phyloP scores from a whole-genome alignment of 495 filamentous ascomycete species.

The Coniosporium apollinis region DNA sequence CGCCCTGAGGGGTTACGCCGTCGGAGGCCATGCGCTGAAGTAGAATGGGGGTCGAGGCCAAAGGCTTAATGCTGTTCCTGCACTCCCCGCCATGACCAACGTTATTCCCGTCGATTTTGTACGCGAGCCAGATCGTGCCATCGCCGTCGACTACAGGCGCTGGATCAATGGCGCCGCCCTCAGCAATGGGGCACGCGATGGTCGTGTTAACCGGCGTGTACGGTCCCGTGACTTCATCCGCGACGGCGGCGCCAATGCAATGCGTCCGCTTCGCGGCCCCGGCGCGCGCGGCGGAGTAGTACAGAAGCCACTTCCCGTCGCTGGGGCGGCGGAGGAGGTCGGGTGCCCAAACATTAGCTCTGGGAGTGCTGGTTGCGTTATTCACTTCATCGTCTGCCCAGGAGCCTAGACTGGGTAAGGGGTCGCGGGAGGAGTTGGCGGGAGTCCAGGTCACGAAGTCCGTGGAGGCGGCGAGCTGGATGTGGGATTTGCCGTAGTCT shows the following conservation, averaged over 20 bases:
- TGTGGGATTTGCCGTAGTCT: slow-evolving; percentile 13
- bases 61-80: slow-evolving; percentile 3
- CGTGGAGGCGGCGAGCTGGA: slow-evolving; percentile 15
- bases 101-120: slow-evolving; percentile 33
- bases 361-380: slow-evolving; percentile 2
- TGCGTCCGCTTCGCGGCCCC: slow-evolving; percentile 8
- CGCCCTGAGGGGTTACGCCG: slow-evolving; percentile 5
- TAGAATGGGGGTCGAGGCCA: slow-evolving; percentile 10
- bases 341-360: slow-evolving; percentile 15
- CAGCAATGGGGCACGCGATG: slow-evolving; percentile 12
- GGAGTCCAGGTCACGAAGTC: slow-evolving; percentile 13
- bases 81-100: slow-evolving; percentile 1
- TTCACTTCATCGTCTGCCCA: slow-evolving; percentile 9
- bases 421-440: slow-evolving; percentile 6
- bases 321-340: slow-evolving; percentile 5
- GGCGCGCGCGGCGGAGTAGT: slow-evolving; percentile 13
- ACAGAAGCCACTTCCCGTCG: slow-evolving; percentile 13
- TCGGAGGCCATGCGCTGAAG: slow-evolving; percentile 10
- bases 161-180: slow-evolving; percentile 29
- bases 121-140: background rate
- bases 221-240: slow-evolving; percentile 10
- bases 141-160: slow-evolving; percentile 1
- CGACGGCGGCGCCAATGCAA: slow-evolving; percentile 16
- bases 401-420: slow-evolving; percentile 6
- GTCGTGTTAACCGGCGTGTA: slow-evolving; percentile 10